A percentile compares a stretch with the other conserved stretches of the same genome.
Conservation (phyloP, 345 rosid genomes). For the Rhodomyrtus tomentosa region DNA sequence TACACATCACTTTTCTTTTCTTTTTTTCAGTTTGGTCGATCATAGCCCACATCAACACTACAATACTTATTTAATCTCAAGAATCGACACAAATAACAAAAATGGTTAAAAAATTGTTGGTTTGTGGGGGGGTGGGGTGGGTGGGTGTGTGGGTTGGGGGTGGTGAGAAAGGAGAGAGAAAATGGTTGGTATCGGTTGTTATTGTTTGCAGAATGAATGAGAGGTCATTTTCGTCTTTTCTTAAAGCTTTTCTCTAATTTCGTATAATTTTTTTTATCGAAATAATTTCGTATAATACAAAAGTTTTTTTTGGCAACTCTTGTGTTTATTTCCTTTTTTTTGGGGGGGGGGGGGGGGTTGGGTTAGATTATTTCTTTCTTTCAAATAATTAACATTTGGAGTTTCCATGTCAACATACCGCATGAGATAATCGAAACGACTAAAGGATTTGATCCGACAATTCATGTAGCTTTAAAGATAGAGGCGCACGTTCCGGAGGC, state of each 20-base stretch:
- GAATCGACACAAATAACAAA: too few species aligned
- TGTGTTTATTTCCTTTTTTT: too few species aligned
- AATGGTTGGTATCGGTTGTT: neutral
- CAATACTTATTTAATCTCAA: neutral
- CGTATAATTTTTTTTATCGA: neutral
- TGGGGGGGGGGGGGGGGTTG: too few species aligned
- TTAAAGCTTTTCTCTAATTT: neutral
- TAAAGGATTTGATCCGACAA: neutral
- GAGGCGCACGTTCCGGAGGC: too few species aligned
- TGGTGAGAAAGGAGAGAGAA: neutral
- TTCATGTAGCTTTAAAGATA: neutral
- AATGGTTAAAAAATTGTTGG: too few species aligned
- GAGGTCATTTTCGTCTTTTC: neutral
- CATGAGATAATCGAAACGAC: neutral
- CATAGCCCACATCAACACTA: neutral
- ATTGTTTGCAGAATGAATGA: neutral
- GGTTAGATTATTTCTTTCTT: neutral
- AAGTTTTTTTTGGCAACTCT: neutral
- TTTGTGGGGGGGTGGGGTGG: too few species aligned
- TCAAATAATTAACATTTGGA: neutral
- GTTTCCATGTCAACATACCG: neutral
- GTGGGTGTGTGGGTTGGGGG: too few species aligned
- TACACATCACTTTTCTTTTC: neutral
- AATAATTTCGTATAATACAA: neutral
- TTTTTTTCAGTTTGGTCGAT: neutral